phyloP scores from a whole-genome alignment of 495 filamentous ascomycete genomes.

The Apodospora peruviana region DNA sequence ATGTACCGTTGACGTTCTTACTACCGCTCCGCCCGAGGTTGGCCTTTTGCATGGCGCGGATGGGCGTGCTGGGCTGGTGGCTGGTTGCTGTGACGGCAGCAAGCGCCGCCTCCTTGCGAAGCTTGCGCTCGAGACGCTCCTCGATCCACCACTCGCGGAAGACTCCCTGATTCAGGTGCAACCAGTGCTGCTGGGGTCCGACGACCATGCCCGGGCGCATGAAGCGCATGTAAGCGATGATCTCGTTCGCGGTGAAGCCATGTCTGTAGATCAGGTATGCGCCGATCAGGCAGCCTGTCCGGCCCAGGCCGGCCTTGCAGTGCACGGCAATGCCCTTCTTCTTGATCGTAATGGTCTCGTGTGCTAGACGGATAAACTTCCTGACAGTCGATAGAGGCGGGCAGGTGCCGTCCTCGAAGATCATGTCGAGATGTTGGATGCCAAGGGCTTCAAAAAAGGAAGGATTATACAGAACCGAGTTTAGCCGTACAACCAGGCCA shows the following conservation, averaged over 20 bases:
- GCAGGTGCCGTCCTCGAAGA: slow-evolving; percentile 97
- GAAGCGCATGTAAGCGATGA: slow-evolving; percentile 98
- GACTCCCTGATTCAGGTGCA: slow-evolving; percentile 90
- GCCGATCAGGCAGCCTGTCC: slow-evolving; percentile 90
- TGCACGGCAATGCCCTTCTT: slow-evolving; percentile 91
- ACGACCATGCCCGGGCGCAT: slow-evolving; percentile 99
- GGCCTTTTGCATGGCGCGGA: slow-evolving; percentile 63
- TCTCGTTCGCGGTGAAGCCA: slow-evolving; percentile 97
- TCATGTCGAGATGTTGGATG: slow-evolving; percentile 96
- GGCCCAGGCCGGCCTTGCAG: slow-evolving; percentile 96
- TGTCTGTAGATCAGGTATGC: slow-evolving; percentile 96
- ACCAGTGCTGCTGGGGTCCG: slow-evolving; percentile 98
- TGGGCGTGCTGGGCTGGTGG: slow-evolving; percentile 62
- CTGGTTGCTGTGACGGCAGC: slow-evolving; percentile 32
- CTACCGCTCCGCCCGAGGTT: slow-evolving; percentile 40
- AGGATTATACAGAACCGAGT: slow-evolving; percentile 91
- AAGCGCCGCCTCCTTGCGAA: slow-evolving; percentile 47
- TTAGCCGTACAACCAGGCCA: slow-evolving; percentile 89
- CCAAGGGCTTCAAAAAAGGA: slow-evolving; percentile 93
- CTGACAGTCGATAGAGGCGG: slow-evolving; percentile 78
- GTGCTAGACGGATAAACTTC: slow-evolving; percentile 90
- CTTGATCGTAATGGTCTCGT: slow-evolving; percentile 84
- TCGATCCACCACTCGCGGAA: slow-evolving; percentile 99
- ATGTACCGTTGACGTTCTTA: slow-evolving; percentile 51
- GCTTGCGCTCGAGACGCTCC: slow-evolving; percentile 64